These are phyloP conservation scores for Fusarium pseudocircinatum DNA, from an alignment of 2,329 filamentous ascomycete genomes.

Conservation along the genomic window DNA sequence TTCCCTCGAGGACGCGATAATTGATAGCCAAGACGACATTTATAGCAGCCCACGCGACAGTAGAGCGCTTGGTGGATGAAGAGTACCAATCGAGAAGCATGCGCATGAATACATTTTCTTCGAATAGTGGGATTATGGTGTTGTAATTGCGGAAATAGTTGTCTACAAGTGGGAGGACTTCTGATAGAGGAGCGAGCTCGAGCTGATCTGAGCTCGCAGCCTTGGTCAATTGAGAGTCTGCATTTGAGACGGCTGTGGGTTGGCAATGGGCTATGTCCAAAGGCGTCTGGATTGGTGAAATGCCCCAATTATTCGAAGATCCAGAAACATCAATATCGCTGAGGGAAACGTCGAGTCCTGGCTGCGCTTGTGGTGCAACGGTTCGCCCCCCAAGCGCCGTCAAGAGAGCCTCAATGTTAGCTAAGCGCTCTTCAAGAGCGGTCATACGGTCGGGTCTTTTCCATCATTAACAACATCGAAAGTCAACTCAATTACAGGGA, in stretches of 20 bases:
- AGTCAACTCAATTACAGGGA: too few relatives aligned
- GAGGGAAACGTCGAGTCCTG: not conserved
- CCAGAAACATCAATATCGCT: not conserved
- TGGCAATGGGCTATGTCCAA: not conserved
- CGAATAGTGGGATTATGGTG: slow-evolving; percentile 46
- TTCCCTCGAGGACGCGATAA: slow-evolving; percentile 37
- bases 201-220: not conserved
- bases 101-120: slow-evolving; percentile 47
- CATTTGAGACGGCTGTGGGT: not conserved
- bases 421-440: slow-evolving; percentile 32
- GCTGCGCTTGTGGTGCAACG: not conserved
- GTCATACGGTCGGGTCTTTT: slow-evolving; percentile 22
- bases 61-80: slow-evolving; percentile 16
- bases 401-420: slow-evolving; percentile 30
- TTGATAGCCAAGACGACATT: slow-evolving; percentile 49
- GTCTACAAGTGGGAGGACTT: slow-evolving; percentile 33
- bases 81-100: slow-evolving; percentile 49
- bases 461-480: not conserved
- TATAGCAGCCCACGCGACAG: slow-evolving; percentile 47
- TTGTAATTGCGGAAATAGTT: slow-evolving; percentile 36
- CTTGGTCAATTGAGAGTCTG: not conserved
- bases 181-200: slow-evolving; percentile 25
- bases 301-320: not conserved
- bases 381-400: not conserved
- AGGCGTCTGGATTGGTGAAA: not conserved